These are phyloP conservation scores for Ustilago trichophora DNA, from an alignment of 1,284 basidiomycete genomes.

Conservation along the genomic window DNA sequence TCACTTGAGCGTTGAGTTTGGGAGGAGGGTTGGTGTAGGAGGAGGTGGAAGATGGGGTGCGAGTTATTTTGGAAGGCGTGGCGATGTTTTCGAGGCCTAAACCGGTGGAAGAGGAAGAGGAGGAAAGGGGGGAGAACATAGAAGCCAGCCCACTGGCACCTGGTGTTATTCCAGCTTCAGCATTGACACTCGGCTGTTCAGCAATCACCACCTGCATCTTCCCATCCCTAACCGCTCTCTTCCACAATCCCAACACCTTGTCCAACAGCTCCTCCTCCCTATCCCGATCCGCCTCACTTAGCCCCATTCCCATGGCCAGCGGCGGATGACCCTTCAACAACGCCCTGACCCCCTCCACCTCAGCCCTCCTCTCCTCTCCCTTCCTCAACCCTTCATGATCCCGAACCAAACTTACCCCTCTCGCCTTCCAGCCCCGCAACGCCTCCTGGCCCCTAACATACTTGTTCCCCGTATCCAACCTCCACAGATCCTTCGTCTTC, in stretches of 20 bases:
- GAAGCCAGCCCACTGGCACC: too few relatives aligned
- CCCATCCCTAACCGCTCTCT: conserved; percentile 36
- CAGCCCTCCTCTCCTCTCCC: conserved; percentile 78
- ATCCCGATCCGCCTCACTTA: background rate
- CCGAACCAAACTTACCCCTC: conserved; percentile 85
- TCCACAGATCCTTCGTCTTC: conserved; percentile 88
- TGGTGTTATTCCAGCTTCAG: background rate
- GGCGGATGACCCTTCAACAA: conserved; percentile 70
- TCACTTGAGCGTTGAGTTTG: conserved; percentile 53
- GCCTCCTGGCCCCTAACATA: conserved; percentile 91
- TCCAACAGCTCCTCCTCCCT: conserved; percentile 21
- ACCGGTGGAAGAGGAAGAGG: too few relatives aligned
- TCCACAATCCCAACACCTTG: conserved; percentile 44
- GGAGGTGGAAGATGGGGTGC: background rate
- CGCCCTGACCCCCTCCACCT: conserved; percentile 86
- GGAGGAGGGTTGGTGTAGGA: background rate
- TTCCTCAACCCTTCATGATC: conserved; percentile 79
- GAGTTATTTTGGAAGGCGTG: background rate
- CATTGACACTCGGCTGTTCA: conserved; percentile 17
- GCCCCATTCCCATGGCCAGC: conserved; percentile 48
- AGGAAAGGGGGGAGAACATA: too few relatives aligned
- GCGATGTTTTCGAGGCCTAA: conserved; percentile 7
- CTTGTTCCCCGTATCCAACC: conserved; percentile 90
- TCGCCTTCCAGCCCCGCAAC: conserved; percentile 81
- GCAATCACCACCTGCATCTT: conserved; percentile 37